Percentiles rank a stretch among this genome's conserved stretches.
Evolutionary conservation across 1,284 basidiomycete genomes (phyloP).

Genomic region (Cronartium quercuum): DNA sequence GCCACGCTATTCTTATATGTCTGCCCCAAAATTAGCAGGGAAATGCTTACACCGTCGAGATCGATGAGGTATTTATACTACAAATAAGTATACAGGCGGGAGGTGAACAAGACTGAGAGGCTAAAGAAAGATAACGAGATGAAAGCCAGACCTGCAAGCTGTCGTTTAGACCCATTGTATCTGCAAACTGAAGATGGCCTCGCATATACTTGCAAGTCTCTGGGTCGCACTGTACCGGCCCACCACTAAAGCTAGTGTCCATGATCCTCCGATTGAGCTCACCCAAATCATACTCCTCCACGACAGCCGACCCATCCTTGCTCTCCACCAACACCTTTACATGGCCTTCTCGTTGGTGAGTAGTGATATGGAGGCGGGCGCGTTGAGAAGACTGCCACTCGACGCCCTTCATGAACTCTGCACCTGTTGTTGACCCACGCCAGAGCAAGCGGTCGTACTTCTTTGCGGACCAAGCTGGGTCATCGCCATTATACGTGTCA

Average conservation of each 20-base stretch:
- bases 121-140: not conserved
- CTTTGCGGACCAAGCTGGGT: constrained; percentile 45
- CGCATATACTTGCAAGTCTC: constrained; percentile 45
- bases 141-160: constrained; percentile 41
- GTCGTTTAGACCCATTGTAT: constrained; percentile 45
- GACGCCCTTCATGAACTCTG: constrained; percentile 43
- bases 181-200: constrained; percentile 44
- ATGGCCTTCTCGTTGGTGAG: constrained; percentile 41
- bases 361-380: constrained; percentile 45
- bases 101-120: constrained; percentile 10
- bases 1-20: too few relatives aligned
- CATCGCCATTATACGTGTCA: constrained; percentile 47
- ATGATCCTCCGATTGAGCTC: constrained; percentile 41
- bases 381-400: constrained; percentile 46
- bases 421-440: constrained; percentile 47
- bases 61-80: constrained; percentile 47
- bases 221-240: constrained; percentile 46
- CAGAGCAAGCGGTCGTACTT: constrained; percentile 42
- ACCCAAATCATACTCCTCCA: constrained; percentile 19
- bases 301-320: constrained; percentile 17
- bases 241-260: constrained; percentile 44
- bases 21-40: not conserved
- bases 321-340: constrained; percentile 41
- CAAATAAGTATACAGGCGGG: not conserved
- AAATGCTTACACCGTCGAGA: constrained; percentile 45